phyloP scores from a whole-genome alignment of 192 early-diverging fungal genomes.

The Helicostylum pulchrum region DNA sequence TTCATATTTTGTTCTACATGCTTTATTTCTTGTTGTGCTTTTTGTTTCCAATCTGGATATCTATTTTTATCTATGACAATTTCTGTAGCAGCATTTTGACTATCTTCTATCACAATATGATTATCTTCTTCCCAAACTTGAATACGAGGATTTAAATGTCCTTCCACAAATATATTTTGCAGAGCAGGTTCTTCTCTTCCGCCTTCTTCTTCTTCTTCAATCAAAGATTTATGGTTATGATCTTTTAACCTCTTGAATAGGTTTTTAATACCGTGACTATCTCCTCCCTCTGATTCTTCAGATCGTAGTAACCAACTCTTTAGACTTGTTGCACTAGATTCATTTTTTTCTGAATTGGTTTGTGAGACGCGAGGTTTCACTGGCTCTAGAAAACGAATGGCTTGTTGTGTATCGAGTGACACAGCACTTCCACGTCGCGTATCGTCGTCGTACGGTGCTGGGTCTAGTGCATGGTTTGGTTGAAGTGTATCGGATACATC shows the following conservation, averaged over 20 bases:
- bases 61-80: conserved; percentile 18
- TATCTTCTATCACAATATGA: conserved; percentile 25
- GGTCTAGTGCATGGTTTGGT: too few species aligned
- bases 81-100: not conserved
- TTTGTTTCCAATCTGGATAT: conserved; percentile 14
- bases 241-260: not conserved
- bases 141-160: conserved; percentile 10
- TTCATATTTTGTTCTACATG: conserved; percentile 1
- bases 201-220: not conserved
- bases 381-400: conserved; percentile 35
- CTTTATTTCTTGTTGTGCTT: conserved; percentile 25
- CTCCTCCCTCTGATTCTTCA: not conserved
- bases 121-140: conserved; percentile 27
- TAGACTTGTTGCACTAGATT: conserved; percentile 15
- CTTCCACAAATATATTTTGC: not conserved
- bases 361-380: conserved; percentile 25
- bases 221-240: not conserved
- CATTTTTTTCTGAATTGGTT: conserved; percentile 10
- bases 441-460: not conserved
- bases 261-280: not conserved
- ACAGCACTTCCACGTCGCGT: conserved; percentile 5
- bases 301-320: not conserved
- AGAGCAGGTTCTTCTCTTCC: not conserved
- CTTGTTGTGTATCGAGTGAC: conserved; percentile 19
- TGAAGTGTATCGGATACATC: conserved; percentile 1